Base-by-base conservation (phyloP, 192 early-diverging fungal genomes). In the Backusella sp. region DNA sequence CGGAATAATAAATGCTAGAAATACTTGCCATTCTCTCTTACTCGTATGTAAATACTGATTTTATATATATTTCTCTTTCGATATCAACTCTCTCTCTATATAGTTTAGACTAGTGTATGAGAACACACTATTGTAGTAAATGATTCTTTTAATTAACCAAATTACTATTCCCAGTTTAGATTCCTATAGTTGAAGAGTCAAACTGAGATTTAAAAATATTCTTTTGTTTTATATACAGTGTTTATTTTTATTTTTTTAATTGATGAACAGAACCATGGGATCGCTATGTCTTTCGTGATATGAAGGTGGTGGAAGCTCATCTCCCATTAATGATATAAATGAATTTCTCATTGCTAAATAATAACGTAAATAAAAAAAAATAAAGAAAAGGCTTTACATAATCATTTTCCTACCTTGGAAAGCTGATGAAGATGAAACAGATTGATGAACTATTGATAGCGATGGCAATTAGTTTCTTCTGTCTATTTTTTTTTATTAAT, bases 221-320 rank as follows among this genome's bases (percentile, higher is more conserved):
- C 42, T 17, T 17, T n/a, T n/a, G 46, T 49, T 49, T 19, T 19
- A 49, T 39, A 39, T 39, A 49, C 17, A 19, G 1, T 19, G 19
- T 7, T 49, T 49, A 49, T n/a, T 21, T 15, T 44, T 44, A 49
- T n/a, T 21, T 12, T 44, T 44, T 44, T 49, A 49, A 49, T n/a
- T 49, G 6, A 49, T n/a, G 23, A 59, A 59, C 53, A 23, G 2
- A 12, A 59, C 23, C n/a, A 59, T 59, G 17, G 66, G 19, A n/a
- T 68, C 66, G 37, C 35, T 68, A 21, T 68, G 66, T n/a, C 32
- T 68, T 68, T 68, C 66, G 21, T 36, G 32, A 21, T 68, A 68
- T 6, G 66, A 32, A 39, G 66, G 66, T 35, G 66, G 66, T 36
- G 66, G 66, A 36, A 8, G 66, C 9, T 39, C 66, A 17, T 32